Conservation (phyloP, 2,329 filamentous ascomycete genomes). For the Scedosporium aurantiacum region DNA sequence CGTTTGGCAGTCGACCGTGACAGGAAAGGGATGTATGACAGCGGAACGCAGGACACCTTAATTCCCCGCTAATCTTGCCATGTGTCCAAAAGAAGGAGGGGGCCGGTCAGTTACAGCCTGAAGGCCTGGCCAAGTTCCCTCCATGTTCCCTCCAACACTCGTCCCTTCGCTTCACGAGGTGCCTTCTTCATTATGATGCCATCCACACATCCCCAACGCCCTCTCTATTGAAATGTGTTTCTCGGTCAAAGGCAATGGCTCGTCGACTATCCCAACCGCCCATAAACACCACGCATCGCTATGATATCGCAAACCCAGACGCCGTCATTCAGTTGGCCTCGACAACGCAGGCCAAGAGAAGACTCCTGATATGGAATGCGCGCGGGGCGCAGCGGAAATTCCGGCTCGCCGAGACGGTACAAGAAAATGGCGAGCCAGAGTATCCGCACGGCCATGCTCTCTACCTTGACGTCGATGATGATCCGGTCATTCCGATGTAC, state of each 20-base stretch:
- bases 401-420: not conserved
- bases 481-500: constrained; percentile 2
- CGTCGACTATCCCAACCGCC: not conserved
- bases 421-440: not conserved
- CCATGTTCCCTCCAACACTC: no score
- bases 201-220: not conserved
- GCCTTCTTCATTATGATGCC: no score
- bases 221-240: not conserved
- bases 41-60: no score
- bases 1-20: no score
- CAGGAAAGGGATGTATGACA: no score
- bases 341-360: not conserved
- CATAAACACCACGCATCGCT: not conserved
- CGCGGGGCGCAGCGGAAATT: not conserved
- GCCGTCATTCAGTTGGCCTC: not conserved
- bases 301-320: not conserved
- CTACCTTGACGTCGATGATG: not conserved
- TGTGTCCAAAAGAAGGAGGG: no score
- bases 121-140: no score
- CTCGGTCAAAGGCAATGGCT: not conserved
- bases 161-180: no score
- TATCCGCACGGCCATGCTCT: not conserved
- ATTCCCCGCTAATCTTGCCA: no score
- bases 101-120: no score
- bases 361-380: not conserved